Conservation (phyloP, 306 rosid genomes). For the Vigna trinervia region DNA sequence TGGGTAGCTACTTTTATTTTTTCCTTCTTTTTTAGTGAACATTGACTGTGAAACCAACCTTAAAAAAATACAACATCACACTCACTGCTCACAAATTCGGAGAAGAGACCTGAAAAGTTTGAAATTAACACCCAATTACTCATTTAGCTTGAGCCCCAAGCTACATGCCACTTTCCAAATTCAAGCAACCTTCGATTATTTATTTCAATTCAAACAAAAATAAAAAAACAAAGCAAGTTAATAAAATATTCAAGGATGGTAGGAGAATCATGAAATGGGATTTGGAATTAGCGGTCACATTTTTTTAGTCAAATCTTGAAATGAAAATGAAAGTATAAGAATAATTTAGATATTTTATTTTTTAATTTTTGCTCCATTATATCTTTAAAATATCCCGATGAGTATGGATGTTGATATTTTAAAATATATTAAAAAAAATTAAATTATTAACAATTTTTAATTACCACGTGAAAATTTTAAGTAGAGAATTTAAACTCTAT, state of each 20-base stretch:
- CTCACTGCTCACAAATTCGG: conserved; percentile 22
- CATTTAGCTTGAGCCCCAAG: neutral
- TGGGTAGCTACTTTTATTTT: conserved; percentile 19
- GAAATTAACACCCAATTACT: conserved; percentile 32
- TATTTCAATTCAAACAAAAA: neutral
- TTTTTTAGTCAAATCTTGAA: neutral
- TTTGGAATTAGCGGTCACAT: neutral
- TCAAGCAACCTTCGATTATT: neutral
- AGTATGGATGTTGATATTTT: no score
- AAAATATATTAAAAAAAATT: no score
- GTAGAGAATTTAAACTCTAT: neutral
- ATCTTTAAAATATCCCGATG: no score
- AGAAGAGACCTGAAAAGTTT: conserved; percentile 32
- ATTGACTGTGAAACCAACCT: neutral
- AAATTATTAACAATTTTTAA: no score
- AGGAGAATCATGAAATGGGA: conserved; percentile 24
- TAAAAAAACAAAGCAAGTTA: neutral
- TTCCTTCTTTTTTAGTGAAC: conserved; percentile 4
- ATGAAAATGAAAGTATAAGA: neutral
- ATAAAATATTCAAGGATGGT: neutral
- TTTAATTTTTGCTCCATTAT: no score
- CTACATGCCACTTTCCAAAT: conserved; percentile 10
- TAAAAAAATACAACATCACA: neutral
- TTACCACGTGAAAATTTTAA: no score
- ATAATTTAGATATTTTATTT: no score